Conservation (phyloP, 148 eudicot species). For the Camellia japonica region DNA sequence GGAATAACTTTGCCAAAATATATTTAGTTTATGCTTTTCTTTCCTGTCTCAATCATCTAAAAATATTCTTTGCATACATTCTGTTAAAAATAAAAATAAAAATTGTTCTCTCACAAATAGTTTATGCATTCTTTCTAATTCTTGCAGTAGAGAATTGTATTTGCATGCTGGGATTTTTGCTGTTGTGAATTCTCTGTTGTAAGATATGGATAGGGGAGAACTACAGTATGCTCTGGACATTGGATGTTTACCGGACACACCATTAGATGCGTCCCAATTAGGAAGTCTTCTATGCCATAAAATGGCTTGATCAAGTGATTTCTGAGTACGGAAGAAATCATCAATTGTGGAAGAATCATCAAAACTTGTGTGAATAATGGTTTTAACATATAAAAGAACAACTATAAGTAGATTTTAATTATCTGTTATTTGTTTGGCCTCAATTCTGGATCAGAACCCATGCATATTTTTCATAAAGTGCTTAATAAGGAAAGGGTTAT, state of each 20-base stretch:
- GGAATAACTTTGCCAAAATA: background rate
- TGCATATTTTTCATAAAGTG: background rate
- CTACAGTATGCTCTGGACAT: background rate
- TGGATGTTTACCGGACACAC: slow-evolving; percentile 1
- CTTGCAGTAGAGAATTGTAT: background rate
- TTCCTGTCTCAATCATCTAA: background rate
- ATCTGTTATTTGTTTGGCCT: background rate
- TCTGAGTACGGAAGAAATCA: background rate
- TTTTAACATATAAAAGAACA: background rate
- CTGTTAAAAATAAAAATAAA: background rate
- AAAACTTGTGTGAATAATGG: no score
- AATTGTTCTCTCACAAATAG: background rate
- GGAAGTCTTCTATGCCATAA: background rate
- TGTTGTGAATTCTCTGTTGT: background rate
- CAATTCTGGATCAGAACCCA: no score
- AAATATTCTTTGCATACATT: background rate
- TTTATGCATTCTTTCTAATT: background rate
- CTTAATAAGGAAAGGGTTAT: background rate
- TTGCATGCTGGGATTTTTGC: background rate
- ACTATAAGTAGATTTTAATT: background rate
- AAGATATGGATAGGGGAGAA: background rate
- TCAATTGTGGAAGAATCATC: background rate
- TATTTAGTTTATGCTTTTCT: background rate
- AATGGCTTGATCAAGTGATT: background rate
- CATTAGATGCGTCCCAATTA: background rate